Evolutionary conservation across 2,329 filamentous ascomycete genomes (phyloP).

Genomic region (Lachnellula hyalina): DNA sequence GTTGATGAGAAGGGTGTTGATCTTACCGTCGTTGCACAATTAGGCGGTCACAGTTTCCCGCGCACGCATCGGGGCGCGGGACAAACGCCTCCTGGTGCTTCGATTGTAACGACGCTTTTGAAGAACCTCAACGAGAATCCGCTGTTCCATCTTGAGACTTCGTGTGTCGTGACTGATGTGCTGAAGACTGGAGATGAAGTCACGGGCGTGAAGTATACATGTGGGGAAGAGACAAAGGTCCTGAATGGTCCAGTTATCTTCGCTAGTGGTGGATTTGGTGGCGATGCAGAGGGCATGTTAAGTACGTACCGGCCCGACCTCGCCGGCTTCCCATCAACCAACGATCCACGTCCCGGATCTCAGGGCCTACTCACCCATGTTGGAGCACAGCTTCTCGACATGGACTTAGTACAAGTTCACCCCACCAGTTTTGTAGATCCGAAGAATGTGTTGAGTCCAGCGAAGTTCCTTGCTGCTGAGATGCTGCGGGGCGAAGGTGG

Average conservation of each 20-base stretch:
- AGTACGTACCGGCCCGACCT: conserved; percentile 54
- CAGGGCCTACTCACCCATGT: conserved; percentile 39
- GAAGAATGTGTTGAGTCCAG: conserved; percentile 36
- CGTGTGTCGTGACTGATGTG: conserved; percentile 48
- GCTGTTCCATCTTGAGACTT: conserved; percentile 47
- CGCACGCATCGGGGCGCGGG: conserved; percentile 54
- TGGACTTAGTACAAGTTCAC: conserved; percentile 55
- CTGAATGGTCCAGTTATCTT: conserved; percentile 53
- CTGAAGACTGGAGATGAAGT: conserved; percentile 36
- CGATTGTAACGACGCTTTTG: conserved; percentile 51
- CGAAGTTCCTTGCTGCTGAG: conserved; percentile 61
- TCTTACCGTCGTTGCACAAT: conserved; percentile 49
- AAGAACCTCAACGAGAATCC: conserved; percentile 43
- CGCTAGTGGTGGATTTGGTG: conserved; percentile 56
- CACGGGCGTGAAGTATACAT: conserved; percentile 46
- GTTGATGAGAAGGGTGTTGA: conserved; percentile 52
- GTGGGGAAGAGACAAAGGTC: conserved; percentile 29
- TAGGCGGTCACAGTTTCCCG: conserved; percentile 53
- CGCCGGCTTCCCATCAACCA: conserved; percentile 55
- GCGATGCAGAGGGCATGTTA: conserved; percentile 53
- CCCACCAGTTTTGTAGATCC: conserved; percentile 60
- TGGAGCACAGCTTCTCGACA: conserved; percentile 39
- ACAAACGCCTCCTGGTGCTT: conserved; percentile 51
- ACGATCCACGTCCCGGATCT: conserved; percentile 51
- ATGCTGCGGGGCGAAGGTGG: conserved; percentile 58